A percentile compares a stretch with the other conserved stretches of the same genome.
Evolutionary conservation across 306 rosid genomes (phyloP).

Genomic region (Vigna reflexopilosa): DNA sequence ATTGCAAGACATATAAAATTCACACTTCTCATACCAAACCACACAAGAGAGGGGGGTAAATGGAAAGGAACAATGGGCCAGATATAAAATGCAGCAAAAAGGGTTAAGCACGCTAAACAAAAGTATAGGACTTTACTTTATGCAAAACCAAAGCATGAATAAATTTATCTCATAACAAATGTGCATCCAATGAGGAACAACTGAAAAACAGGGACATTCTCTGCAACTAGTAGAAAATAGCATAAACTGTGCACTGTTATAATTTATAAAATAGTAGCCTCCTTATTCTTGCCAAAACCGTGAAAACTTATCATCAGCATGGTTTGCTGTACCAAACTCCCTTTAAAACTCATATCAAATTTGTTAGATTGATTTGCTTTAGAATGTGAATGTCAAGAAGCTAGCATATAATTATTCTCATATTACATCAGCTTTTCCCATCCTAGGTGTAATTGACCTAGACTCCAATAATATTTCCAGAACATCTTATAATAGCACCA

Average conservation of each 20-base stretch:
- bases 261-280: constrained; percentile 10
- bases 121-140: background rate
- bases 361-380: background rate
- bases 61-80: background rate
- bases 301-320: constrained; percentile 3
- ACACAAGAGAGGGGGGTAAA: background rate
- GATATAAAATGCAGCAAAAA: constrained; percentile 12
- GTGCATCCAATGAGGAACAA: constrained; percentile 9
- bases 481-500: constrained; percentile 34
- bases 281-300: background rate
- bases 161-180: constrained; percentile 1
- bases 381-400: constrained; percentile 34
- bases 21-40: constrained; percentile 2
- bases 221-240: constrained; percentile 21
- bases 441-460: constrained; percentile 16
- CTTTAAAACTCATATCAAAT: constrained; percentile 7
- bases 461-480: constrained; percentile 28
- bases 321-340: constrained; percentile 29
- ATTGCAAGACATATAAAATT: background rate
- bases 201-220: background rate
- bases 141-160: background rate
- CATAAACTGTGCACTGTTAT: constrained; percentile 19
- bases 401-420: constrained; percentile 27
- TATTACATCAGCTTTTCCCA: constrained; percentile 28
- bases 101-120: background rate